Evolutionary conservation across 805 yeast species (phyloP).

Genomic region (Candida ascalaphidarum): DNA sequence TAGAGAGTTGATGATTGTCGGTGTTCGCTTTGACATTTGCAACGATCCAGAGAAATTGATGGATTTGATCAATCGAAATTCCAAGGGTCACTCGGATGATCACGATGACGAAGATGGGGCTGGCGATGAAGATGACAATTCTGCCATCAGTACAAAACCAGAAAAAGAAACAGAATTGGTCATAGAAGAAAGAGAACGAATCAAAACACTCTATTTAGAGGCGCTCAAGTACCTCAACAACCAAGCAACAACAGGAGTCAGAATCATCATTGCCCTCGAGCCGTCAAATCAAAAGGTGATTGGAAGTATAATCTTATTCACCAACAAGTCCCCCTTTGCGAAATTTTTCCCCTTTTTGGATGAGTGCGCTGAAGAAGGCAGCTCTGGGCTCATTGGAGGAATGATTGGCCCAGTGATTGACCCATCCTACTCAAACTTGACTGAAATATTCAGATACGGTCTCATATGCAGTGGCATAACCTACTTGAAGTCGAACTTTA

Average conservation of each 20-base stretch:
- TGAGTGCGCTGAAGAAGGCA: conserved; percentile 16
- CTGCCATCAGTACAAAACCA: conserved; percentile 3
- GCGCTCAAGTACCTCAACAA: conserved; percentile 23
- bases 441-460: conserved; percentile 48
- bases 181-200: conserved; percentile 11
- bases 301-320: conserved; percentile 43
- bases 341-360: conserved; percentile 46
- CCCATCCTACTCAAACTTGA: conserved; percentile 42
- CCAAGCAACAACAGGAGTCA: conserved; percentile 24
- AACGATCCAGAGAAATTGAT: conserved; percentile 32
- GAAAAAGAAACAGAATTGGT: conserved; percentile 1
- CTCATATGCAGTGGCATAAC: conserved; percentile 49
- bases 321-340: conserved; percentile 35
- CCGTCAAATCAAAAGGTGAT: conserved; percentile 44
- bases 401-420: conserved; percentile 46
- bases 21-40: conserved; percentile 50
- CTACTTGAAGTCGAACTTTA: conserved; percentile 22
- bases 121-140: conserved; percentile 2
- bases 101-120: conserved; percentile 6
- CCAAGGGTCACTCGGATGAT: conserved; percentile 2
- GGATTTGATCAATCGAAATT: conserved; percentile 23
- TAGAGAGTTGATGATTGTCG: conserved; percentile 46
- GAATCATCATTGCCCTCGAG: conserved; percentile 45
- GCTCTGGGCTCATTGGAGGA: conserved; percentile 32
- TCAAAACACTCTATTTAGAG: conserved; percentile 23